phyloP scores from a whole-genome alignment of 805 yeast genomes.

The Hagleromyces aurorensis region DNA sequence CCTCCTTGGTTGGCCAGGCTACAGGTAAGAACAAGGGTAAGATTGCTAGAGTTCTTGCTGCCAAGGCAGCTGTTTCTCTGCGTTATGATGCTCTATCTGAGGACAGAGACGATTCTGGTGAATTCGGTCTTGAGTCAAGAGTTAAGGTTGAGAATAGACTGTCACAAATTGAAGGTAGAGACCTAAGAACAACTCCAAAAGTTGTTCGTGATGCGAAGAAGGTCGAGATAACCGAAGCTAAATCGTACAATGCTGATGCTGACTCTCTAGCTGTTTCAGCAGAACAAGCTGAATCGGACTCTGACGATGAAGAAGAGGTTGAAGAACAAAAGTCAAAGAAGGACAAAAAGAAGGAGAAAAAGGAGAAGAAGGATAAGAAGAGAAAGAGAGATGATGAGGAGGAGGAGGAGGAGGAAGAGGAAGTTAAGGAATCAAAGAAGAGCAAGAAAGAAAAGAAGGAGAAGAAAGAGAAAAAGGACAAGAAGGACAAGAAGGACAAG shows the following conservation, averaged over 20 bases:
- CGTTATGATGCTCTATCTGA: slow-evolving; percentile 96
- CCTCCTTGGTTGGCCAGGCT: slow-evolving; percentile 96
- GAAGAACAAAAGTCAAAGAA: slow-evolving; percentile 32
- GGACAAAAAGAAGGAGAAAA: slow-evolving; percentile 30
- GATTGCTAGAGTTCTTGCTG: slow-evolving; percentile 97
- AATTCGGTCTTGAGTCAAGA: slow-evolving; percentile 84
- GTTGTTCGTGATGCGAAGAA: slow-evolving; percentile 77
- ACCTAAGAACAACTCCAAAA: slow-evolving; percentile 81
- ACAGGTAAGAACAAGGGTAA: slow-evolving; percentile 97
- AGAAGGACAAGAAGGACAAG: slow-evolving; percentile 27
- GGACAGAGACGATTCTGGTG: slow-evolving; percentile 94
- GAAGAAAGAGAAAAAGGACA: slow-evolving; percentile 32
- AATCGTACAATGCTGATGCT: slow-evolving; percentile 92
- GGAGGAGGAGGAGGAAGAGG: slow-evolving; percentile 27
- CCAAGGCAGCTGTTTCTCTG: slow-evolving; percentile 93
- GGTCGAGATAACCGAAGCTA: slow-evolving; percentile 76
- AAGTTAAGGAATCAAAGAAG: slow-evolving; percentile 32
- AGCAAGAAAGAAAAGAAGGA: slow-evolving; percentile 30
- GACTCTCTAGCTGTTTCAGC: slow-evolving; percentile 46
- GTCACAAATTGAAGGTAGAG: slow-evolving; percentile 94
- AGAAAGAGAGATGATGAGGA: slow-evolving; percentile 29
- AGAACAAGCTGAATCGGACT: slow-evolving; percentile 30
- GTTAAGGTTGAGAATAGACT: slow-evolving; percentile 91
- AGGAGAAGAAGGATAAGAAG: slow-evolving; percentile 33
- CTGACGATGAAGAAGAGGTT: slow-evolving; percentile 32